phyloP scores from a whole-genome alignment of 202 grass and related monocot species.

The Hordeum pubiflorum region DNA sequence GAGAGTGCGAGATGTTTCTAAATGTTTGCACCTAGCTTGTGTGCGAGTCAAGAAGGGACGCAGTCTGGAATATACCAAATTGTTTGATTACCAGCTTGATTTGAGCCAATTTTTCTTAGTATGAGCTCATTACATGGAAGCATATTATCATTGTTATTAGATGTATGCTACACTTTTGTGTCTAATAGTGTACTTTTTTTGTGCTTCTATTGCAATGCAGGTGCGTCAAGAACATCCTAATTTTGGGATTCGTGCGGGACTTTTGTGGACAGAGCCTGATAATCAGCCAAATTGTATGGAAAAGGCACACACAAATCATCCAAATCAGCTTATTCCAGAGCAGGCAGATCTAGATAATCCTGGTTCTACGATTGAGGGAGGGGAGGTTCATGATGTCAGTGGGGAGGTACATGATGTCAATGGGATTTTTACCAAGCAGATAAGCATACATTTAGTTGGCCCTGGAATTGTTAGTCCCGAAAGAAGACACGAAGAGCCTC shows the following conservation, averaged over 20 bases:
- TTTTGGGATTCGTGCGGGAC: neutral
- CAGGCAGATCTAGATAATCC: neutral
- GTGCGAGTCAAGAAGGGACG: neutral
- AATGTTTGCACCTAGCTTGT: neutral
- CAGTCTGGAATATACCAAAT: neutral
- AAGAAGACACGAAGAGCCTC: conserved; percentile 6
- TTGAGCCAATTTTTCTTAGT: neutral
- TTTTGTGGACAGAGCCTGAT: neutral
- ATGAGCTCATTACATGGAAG: neutral
- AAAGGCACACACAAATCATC: neutral
- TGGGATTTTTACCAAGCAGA: neutral
- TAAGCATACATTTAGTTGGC: neutral
- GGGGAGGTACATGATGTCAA: neutral
- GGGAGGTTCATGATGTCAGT: neutral
- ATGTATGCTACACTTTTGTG: conserved; percentile 2
- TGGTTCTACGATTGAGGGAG: neutral
- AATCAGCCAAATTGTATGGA: conserved; percentile 10
- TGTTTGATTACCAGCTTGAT: conserved; percentile 5
- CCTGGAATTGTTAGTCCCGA: conserved; percentile 8
- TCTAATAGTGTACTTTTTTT: neutral
- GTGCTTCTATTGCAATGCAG: neutral
- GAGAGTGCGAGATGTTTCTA: neutral
- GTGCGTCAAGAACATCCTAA: neutral
- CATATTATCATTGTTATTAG: neutral
- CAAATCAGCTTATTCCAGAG: neutral